Conservation (phyloP, 2,329 filamentous ascomycete genomes). For the Fusarium anguioides region DNA sequence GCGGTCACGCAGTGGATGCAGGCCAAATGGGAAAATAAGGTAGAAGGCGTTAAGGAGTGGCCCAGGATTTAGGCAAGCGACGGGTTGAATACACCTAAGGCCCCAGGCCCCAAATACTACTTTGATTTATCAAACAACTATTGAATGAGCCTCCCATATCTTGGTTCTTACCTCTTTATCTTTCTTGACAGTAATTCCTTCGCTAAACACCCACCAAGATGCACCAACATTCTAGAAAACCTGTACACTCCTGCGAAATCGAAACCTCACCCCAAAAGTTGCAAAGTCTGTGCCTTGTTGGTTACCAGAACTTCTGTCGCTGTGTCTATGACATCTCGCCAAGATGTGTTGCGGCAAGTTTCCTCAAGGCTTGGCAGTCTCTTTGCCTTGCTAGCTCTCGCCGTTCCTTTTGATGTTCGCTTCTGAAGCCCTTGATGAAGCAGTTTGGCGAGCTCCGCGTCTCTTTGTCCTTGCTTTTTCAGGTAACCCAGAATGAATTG, state of each 20-base stretch:
- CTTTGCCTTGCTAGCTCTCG: not conserved
- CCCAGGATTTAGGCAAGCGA: slow-evolving; percentile 13
- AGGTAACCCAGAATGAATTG: slow-evolving; percentile 50
- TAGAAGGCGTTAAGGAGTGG: slow-evolving; percentile 35
- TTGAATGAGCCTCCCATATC: not conserved
- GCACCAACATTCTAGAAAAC: not conserved
- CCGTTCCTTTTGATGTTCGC: slow-evolving; percentile 32
- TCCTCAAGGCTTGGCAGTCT: slow-evolving; percentile 48
- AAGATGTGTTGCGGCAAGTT: slow-evolving; percentile 48
- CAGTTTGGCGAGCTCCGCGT: slow-evolving; percentile 49
- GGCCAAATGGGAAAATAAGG: slow-evolving; percentile 3
- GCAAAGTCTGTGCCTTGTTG: slow-evolving; percentile 36
- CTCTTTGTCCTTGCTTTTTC: slow-evolving; percentile 51
- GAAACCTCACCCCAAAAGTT: slow-evolving; percentile 32
- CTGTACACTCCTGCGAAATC: not conserved
- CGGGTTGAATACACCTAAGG: slow-evolving; percentile 17
- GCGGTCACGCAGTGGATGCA: not conserved
- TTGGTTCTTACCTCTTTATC: not conserved
- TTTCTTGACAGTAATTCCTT: not conserved
- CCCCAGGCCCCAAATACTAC: slow-evolving; percentile 36
- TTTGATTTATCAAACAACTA: slow-evolving; percentile 16
- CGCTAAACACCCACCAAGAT: not conserved
- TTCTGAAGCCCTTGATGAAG: slow-evolving; percentile 49
- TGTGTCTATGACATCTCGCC: slow-evolving; percentile 51
- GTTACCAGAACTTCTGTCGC: slow-evolving; percentile 48